These are phyloP conservation scores for Dillenia suffruticosa DNA, from an alignment of 164 flowering plant genomes.

Conservation along the genomic window DNA sequence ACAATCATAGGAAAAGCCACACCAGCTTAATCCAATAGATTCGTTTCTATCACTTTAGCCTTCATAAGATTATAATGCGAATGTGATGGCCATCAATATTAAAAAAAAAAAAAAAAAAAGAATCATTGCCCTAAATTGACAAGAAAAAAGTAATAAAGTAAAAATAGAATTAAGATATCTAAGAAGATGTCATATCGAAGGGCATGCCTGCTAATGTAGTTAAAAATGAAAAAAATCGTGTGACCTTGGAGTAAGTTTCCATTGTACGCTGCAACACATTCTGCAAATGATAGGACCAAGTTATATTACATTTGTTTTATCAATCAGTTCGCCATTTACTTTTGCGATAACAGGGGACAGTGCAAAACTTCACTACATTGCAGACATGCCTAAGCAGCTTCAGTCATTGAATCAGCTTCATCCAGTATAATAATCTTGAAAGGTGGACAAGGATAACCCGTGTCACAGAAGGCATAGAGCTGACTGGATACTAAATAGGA, in stretches of 20 bases:
- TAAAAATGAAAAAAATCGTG: constrained; percentile 92
- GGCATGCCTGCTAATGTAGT: constrained; percentile 90
- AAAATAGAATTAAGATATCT: no score
- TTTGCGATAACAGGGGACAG: no score
- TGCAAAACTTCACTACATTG: no score
- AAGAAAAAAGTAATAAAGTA: no score
- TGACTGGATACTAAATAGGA: constrained; percentile 4
- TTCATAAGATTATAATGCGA: no score
- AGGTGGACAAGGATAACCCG: constrained; percentile 90
- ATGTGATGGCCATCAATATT: no score
- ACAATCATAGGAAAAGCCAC: no score
- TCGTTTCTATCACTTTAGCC: no score
- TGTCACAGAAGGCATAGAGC: constrained; percentile 2
- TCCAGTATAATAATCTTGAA: constrained; percentile 91
- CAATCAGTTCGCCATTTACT: background rate
- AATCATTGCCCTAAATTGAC: no score
- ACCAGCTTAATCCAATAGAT: no score
- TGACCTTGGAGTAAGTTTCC: constrained; percentile 98
- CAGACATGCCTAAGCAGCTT: constrained; percentile 90
- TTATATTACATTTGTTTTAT: background rate
- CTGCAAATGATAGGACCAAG: constrained; percentile 28
- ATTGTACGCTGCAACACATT: constrained; percentile 94
- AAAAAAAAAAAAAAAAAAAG: no score
- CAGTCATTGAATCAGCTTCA: constrained; percentile 99
- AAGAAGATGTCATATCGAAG: background rate